phyloP scores from a whole-genome alignment of 2,329 filamentous ascomycete species.

The Alternaria ventricosa region DNA sequence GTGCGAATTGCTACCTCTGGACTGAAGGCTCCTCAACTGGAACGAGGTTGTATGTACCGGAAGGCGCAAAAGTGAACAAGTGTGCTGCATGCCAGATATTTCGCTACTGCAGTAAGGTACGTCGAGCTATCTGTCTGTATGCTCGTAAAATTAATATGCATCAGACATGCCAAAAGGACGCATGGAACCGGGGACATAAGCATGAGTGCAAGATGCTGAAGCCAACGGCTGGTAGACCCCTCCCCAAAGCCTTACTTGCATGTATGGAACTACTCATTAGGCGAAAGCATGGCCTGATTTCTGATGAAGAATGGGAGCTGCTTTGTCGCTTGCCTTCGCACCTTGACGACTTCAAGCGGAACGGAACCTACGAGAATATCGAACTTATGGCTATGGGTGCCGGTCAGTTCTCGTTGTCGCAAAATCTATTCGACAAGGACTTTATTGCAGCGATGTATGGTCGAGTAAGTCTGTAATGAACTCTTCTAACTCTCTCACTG shows the following conservation, averaged over 20 bases:
- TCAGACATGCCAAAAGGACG: slow-evolving; percentile 64
- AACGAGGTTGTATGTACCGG: slow-evolving; percentile 41
- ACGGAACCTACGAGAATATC: slow-evolving; percentile 54
- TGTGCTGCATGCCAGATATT: slow-evolving; percentile 66
- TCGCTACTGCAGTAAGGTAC: slow-evolving; percentile 66
- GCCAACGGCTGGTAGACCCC: slow-evolving; percentile 47
- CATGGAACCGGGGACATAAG: slow-evolving; percentile 67
- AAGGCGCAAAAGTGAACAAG: slow-evolving; percentile 53
- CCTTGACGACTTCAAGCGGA: slow-evolving; percentile 54
- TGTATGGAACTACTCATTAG: slow-evolving; percentile 61
- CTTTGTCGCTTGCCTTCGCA: slow-evolving; percentile 58
- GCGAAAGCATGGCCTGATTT: slow-evolving; percentile 46
- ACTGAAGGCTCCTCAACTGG: slow-evolving; percentile 40
- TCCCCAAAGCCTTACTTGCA: slow-evolving; percentile 64
- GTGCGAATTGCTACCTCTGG: slow-evolving; percentile 63
- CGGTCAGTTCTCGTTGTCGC: slow-evolving; percentile 58
- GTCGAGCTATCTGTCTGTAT: not conserved
- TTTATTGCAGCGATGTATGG: slow-evolving; percentile 54
- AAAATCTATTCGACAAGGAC: slow-evolving; percentile 49
- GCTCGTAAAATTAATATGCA: slow-evolving; percentile 4
- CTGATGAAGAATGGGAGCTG: slow-evolving; percentile 51
- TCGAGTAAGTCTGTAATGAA: slow-evolving; percentile 42
- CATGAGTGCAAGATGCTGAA: slow-evolving; percentile 64
- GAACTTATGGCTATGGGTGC: slow-evolving; percentile 62
- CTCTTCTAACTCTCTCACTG: slow-evolving; percentile 22